Conservation (phyloP, 805 yeast genomes). For the Saccharomycopsis microspora region DNA sequence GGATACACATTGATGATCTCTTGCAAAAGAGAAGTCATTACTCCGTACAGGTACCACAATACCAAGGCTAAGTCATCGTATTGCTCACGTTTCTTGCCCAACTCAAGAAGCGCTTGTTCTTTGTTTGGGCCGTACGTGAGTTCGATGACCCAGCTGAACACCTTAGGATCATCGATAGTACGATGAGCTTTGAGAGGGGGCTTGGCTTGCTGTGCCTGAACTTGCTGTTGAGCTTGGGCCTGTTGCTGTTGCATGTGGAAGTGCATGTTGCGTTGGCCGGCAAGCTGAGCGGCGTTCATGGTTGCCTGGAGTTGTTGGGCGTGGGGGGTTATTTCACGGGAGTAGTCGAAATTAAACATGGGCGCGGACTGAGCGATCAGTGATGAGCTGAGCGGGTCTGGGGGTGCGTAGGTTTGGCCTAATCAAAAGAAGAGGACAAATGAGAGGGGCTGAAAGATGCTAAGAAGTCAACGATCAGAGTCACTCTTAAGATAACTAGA, state of each 20-base stretch:
- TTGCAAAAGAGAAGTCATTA: constrained; percentile 81
- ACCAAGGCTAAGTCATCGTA: constrained; percentile 90
- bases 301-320: constrained; percentile 16
- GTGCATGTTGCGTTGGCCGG: constrained; percentile 15
- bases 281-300: constrained; percentile 16
- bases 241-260: constrained; percentile 18
- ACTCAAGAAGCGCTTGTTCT: constrained; percentile 84
- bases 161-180: constrained; percentile 66
- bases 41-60: constrained; percentile 93
- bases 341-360: no score
- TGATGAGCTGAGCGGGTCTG: no score
- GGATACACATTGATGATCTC: constrained; percentile 91
- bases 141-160: constrained; percentile 83
- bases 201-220: not conserved
- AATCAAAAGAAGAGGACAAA: no score
- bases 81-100: constrained; percentile 90
- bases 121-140: constrained; percentile 82
- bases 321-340: not conserved
- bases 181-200: constrained; percentile 20
- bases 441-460: no score
- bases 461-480: no score
- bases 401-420: no score
- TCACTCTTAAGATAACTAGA: no score
- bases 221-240: constrained; percentile 17
- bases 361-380: no score